These are phyloP conservation scores for Pyricularia sp. DNA, from an alignment of 2,329 filamentous ascomycete species.

Conservation along the genomic window DNA sequence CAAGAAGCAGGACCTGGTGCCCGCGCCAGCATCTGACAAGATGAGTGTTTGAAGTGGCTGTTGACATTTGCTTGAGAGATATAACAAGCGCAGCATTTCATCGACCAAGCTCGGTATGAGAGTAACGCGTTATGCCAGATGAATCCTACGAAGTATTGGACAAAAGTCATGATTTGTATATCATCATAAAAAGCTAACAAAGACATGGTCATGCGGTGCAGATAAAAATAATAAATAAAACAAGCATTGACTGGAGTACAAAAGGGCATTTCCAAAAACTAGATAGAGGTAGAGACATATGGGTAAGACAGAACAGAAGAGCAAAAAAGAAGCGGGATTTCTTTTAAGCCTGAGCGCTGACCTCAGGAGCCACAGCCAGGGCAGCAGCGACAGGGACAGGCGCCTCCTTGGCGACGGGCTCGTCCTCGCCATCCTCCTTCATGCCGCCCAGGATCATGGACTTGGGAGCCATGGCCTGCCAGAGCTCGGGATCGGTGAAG, in stretches of 20 bases:
- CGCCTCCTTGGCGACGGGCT: neutral
- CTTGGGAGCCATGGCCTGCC: conserved; percentile 32
- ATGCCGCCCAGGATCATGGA: conserved; percentile 38
- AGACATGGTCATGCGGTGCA: neutral
- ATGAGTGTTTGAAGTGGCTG: neutral
- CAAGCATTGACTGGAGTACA: neutral
- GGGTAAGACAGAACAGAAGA: neutral
- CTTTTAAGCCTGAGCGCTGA: neutral
- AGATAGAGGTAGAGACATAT: neutral
- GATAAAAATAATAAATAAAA: neutral
- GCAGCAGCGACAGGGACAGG: neutral
- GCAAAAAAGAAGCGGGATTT: neutral
- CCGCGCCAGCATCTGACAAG: neutral
- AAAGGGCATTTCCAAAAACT: neutral
- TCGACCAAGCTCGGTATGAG: neutral
- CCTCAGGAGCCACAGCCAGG: neutral
- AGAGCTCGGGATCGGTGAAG: conserved; percentile 27
- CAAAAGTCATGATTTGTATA: neutral
- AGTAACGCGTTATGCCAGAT: neutral
- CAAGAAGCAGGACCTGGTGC: conserved; percentile 22
- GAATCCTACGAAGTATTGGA: neutral
- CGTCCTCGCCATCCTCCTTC: conserved; percentile 26
- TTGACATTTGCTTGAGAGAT: neutral
- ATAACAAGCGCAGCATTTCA: neutral
- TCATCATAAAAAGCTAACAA: neutral